phyloP scores from a whole-genome alignment of 805 yeast genomes.

The Spathaspora arborariae region DNA sequence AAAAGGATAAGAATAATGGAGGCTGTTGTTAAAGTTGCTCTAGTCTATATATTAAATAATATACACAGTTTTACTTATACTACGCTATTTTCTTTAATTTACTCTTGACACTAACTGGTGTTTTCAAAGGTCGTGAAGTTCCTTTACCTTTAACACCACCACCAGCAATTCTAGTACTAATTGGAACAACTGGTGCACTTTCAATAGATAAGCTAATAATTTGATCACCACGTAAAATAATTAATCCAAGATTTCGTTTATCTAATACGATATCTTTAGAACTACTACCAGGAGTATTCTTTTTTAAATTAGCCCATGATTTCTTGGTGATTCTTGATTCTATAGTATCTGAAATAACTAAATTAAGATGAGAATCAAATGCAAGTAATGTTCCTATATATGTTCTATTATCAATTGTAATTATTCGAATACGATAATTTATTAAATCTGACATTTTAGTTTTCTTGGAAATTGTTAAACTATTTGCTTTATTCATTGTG shows the following conservation, averaged over 20 bases:
- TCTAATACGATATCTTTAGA: constrained; percentile 27
- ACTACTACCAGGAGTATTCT: constrained; percentile 7
- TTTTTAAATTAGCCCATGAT: constrained; percentile 38
- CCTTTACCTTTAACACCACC: constrained; percentile 22
- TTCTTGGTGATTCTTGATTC: constrained; percentile 76
- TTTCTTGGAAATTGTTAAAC: constrained; percentile 21
- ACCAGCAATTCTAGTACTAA: constrained; percentile 21
- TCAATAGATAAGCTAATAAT: constrained; percentile 71
- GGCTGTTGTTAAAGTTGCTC: constrained; percentile 57
- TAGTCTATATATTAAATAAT: not conserved
- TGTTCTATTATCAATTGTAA: constrained; percentile 73
- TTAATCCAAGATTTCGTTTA: constrained; percentile 73
- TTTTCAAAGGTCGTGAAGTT: constrained; percentile 31
- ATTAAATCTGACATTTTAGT: constrained; percentile 61
- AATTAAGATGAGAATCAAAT: constrained; percentile 84
- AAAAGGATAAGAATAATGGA: constrained; percentile 52
- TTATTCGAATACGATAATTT: constrained; percentile 67
- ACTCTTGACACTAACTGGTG: constrained; percentile 26
- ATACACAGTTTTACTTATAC: not conserved
- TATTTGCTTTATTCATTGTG: not conserved
- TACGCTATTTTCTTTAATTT: constrained; percentile 12
- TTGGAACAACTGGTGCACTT: constrained; percentile 45
- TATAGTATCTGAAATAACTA: constrained; percentile 79
- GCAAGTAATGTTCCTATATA: constrained; percentile 80
- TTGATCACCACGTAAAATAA: constrained; percentile 84